Conservation (phyloP, 805 yeast species). For the Pichia eremophila region DNA sequence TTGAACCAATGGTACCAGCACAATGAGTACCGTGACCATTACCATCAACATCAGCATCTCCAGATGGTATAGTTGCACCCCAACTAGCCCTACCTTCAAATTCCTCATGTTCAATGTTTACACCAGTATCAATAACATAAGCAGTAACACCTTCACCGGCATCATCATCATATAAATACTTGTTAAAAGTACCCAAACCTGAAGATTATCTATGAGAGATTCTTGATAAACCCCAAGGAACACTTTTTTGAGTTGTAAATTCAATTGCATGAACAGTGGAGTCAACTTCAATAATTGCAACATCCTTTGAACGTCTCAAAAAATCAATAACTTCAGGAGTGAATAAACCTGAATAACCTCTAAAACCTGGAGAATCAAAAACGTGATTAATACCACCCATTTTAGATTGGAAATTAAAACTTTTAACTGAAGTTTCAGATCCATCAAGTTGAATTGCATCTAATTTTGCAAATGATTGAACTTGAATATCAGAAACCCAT, state of each 20-base stretch:
- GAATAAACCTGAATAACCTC: conserved; percentile 84
- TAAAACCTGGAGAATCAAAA: conserved; percentile 52
- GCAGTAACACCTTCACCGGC: neutral
- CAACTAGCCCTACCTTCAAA: conserved; percentile 77
- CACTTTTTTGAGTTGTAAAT: conserved; percentile 64
- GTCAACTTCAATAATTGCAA: conserved; percentile 60
- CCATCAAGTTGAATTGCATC: conserved; percentile 10
- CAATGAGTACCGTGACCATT: conserved; percentile 96
- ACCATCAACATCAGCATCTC: conserved; percentile 66
- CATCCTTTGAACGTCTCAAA: conserved; percentile 47
- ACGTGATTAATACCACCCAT: conserved; percentile 50
- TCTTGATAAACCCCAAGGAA: conserved; percentile 94
- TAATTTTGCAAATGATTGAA: conserved; percentile 26
- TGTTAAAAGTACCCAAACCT: conserved; percentile 60
- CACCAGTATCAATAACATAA: conserved; percentile 82
- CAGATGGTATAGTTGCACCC: conserved; percentile 75
- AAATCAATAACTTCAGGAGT: conserved; percentile 63
- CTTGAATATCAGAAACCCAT: conserved; percentile 51
- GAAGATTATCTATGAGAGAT: conserved; percentile 72
- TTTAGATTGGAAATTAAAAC: conserved; percentile 8
- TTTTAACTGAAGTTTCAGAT: conserved; percentile 25
- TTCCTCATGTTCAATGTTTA: conserved; percentile 64
- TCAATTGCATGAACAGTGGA: conserved; percentile 58
- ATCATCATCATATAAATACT: conserved; percentile 38
- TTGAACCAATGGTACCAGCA: conserved; percentile 90